Percentiles rank a stretch among this genome's conserved stretches.
Conservation (phyloP, 495 filamentous ascomycete species). For the Xylaria palmicola region DNA sequence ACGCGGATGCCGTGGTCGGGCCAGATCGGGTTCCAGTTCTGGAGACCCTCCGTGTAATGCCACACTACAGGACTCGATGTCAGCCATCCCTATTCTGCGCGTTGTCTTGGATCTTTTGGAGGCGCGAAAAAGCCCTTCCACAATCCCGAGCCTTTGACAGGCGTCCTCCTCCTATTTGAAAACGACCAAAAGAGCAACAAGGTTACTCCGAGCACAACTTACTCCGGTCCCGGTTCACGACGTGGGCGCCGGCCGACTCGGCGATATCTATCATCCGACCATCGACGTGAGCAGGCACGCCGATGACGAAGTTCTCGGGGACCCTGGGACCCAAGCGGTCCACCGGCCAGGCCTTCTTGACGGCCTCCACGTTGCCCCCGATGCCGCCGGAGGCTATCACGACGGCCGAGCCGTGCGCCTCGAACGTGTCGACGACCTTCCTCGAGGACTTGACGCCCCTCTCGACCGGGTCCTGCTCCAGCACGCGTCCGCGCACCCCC, state of each 20-base stretch:
- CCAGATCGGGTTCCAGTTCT: constrained; percentile 55
- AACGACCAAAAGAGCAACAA: not conserved
- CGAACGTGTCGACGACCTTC: constrained; percentile 40
- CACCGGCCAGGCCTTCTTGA: constrained; percentile 48
- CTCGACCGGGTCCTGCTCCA: constrained; percentile 40
- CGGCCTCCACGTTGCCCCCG: constrained; percentile 51
- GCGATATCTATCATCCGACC: constrained; percentile 53
- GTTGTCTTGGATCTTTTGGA: not conserved
- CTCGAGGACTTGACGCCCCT: constrained; percentile 46
- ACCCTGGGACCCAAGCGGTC: constrained; percentile 47
- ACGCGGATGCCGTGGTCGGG: constrained; percentile 52
- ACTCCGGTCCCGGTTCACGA: constrained; percentile 51
- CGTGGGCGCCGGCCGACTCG: constrained; percentile 41
- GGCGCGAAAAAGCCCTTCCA: too few species aligned
- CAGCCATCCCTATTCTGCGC: not conserved
- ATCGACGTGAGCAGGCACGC: constrained; percentile 53
- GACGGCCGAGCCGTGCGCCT: constrained; percentile 44
- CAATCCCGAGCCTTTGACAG: too few species aligned
- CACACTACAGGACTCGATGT: constrained; percentile 30
- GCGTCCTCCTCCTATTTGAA: too few species aligned
- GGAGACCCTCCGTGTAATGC: constrained; percentile 55
- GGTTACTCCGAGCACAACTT: not conserved
- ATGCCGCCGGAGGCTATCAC: constrained; percentile 50
- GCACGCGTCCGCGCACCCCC: constrained; percentile 46
- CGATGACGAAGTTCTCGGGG: constrained; percentile 48